Conservation (phyloP, 441 rosid genomes). For the Syzygium malaccense region DNA sequence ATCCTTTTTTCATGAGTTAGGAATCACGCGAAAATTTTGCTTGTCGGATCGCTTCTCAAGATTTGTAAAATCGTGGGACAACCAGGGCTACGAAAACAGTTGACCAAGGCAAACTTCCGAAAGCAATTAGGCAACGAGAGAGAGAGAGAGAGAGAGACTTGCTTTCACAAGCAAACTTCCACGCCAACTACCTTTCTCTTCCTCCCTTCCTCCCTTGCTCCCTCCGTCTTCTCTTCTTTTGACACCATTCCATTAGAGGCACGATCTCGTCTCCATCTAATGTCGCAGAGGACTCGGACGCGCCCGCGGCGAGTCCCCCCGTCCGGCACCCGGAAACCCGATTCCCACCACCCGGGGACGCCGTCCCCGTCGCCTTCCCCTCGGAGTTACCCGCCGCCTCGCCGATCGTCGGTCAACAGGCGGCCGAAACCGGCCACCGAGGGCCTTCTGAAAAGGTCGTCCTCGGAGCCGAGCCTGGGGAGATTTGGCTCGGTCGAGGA, state of each 20-base stretch:
- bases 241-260: neutral
- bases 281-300: neutral
- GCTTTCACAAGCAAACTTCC: neutral
- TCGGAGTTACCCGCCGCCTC: neutral
- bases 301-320: neutral
- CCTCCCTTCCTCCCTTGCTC: neutral
- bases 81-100: neutral
- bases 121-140: neutral
- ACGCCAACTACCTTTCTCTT: neutral
- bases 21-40: neutral
- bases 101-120: neutral
- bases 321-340: neutral
- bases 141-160: neutral
- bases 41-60: neutral
- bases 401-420: neutral
- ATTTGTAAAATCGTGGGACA: neutral
- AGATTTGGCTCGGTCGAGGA: neutral
- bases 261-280: neutral
- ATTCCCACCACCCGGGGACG: neutral
- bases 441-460: neutral
- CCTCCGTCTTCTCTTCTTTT: neutral
- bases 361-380: neutral
- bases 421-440: neutral
- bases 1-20: no score
- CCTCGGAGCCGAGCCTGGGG: conserved; percentile 2